Base-by-base conservation (phyloP, 768 basidiomycete genomes). In the Termitomyces sp. region DNA sequence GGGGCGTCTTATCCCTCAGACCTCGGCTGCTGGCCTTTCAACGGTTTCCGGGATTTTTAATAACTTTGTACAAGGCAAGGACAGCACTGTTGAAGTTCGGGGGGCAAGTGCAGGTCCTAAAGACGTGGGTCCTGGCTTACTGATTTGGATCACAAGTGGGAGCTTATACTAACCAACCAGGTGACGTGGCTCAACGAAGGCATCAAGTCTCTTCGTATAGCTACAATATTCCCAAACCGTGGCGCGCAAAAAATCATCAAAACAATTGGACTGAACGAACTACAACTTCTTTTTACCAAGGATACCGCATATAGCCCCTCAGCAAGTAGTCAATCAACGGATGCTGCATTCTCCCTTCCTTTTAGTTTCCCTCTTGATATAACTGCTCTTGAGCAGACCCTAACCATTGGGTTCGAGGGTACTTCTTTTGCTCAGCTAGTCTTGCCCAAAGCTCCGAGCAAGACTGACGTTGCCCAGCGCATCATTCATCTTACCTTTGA, bases 181-280 rank as follows among this genome's bases (percentile, higher is more conserved):
- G 86, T 86, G 13, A 79, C 82, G 4, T 91, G 88, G 89, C 72
- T 91, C 24, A 88, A 89, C 64, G 79, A 84, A 51, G 89, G 81
- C 27, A 88, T 91, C 67, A 81, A 86, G 70, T 75, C 76, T 31
- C 80, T 91, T 16, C 72, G 77, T 54, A 76, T 91, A 2, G 75
- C 75, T 6, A 82, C 88, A 0, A 73, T 81, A 27, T 75, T 91
- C 36, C 88, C 87, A 4, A 86, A 86, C 63, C 80, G 75, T 51
- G 88, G 89, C 16, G 72, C 76, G 15, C 76, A 85, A 57, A 69
- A 82, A 22, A 73, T 91, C 64, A 90, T 91, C 68, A 80, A 84
- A 65, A 81, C 83, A 4, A 85, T 91, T 61, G 66, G 67, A 50
- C 75, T 91, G 42, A 82, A 86, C 58, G 73, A 88, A 63, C 72